A percentile compares a stretch with the other conserved stretches of the same genome.
Evolutionary conservation across 1,139 yeast genomes (phyloP).

Genomic region (Candida sp.): DNA sequence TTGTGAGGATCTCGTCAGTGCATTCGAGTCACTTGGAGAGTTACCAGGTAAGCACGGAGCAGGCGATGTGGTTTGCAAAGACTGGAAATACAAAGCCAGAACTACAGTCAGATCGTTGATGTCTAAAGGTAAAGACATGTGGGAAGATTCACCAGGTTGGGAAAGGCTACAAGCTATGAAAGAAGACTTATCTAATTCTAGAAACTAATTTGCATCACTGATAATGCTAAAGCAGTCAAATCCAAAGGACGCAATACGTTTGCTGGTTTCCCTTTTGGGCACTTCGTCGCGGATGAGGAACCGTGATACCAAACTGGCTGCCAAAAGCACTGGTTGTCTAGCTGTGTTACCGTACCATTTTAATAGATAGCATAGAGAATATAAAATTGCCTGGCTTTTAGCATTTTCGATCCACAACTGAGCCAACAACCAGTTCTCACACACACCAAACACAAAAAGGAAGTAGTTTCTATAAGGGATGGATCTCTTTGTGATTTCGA

Average conservation of each 20-base stretch:
- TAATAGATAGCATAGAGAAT: conserved; percentile 13
- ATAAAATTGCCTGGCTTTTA: conserved; percentile 9
- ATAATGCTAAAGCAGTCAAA: conserved; percentile 33
- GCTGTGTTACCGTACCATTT: conserved; percentile 11
- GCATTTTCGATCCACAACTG: conserved; percentile 14
- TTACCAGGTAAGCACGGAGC: conserved; percentile 85
- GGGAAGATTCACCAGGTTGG: conserved; percentile 89
- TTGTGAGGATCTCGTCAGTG: conserved; percentile 81
- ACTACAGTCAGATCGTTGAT: conserved; percentile 73
- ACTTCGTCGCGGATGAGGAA: neutral
- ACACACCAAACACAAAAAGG: conserved; percentile 11
- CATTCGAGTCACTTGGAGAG: conserved; percentile 88
- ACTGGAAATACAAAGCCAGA: conserved; percentile 89
- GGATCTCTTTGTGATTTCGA: conserved; percentile 3
- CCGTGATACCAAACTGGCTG: neutral
- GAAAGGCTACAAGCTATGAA: conserved; percentile 61
- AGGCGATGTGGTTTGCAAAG: conserved; percentile 84
- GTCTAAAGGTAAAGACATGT: conserved; percentile 77
- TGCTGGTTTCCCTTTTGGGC: neutral
- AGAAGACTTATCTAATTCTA: conserved; percentile 32
- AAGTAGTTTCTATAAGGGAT: conserved; percentile 4
- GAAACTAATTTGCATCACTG: conserved; percentile 22
- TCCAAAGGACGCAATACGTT: conserved; percentile 25
- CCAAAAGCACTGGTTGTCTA: conserved; percentile 1
- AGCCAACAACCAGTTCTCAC: conserved; percentile 11